Percentiles rank a stretch among this genome's conserved stretches.
phyloP scores from a whole-genome alignment of 179 eudicot species.

The Spinacia oleracea region DNA sequence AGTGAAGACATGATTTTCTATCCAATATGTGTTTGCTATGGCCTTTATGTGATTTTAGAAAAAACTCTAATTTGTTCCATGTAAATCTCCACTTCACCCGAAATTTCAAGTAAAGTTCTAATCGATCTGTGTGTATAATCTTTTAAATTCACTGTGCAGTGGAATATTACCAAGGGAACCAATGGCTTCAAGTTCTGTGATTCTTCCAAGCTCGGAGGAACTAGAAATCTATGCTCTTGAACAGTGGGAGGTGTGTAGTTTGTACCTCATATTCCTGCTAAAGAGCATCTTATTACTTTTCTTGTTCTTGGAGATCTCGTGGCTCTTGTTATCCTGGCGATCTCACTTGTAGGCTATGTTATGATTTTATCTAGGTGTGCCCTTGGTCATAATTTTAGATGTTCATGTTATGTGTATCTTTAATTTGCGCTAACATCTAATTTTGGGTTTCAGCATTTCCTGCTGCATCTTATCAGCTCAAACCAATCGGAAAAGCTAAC shows the following conservation, averaged over 20 bases:
- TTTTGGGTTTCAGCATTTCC: conserved; percentile 63
- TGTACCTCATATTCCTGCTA: conserved; percentile 20
- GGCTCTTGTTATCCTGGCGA: background rate
- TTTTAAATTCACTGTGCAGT: conserved; percentile 46
- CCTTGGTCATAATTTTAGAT: background rate
- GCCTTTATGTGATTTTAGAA: background rate
- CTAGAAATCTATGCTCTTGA: conserved; percentile 72
- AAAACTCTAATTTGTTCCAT: background rate
- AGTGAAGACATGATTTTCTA: background rate
- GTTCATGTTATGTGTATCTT: background rate
- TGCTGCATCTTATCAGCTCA: conserved; percentile 95
- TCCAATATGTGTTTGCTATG: background rate
- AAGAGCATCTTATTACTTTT: background rate
- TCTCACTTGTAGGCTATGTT: conserved; percentile 24
- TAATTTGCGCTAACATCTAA: conserved; percentile 7
- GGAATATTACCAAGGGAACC: conserved; percentile 87
- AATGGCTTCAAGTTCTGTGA: conserved; percentile 67
- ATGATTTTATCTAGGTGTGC: background rate
- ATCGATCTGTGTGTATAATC: conserved; percentile 5
- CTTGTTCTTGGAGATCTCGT: background rate
- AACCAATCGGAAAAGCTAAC: conserved; percentile 66
- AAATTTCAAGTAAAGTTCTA: background rate
- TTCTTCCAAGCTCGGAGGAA: conserved; percentile 81
- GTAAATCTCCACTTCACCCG: background rate
- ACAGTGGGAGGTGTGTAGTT: conserved; percentile 85